Evolutionary conservation across 2,329 filamentous ascomycete genomes (phyloP), one percentile per base, ranked within the genome.

Genomic region (Calonectria hawksworthii): DNA sequence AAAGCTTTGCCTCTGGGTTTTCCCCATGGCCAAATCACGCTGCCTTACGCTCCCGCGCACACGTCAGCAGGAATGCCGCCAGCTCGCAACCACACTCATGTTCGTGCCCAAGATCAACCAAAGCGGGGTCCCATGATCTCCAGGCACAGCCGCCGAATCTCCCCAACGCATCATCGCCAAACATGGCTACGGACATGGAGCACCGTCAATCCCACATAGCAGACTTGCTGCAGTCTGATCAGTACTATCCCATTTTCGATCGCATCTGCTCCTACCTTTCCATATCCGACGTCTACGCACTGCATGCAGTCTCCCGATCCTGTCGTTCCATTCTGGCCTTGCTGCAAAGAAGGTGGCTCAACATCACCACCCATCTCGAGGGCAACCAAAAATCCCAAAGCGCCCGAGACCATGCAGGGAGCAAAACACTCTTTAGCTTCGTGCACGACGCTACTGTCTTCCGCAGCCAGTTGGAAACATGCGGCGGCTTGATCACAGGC

Each of bases 211-310:
- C 61, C 3, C 38, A 32, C 9, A 30, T 65, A 4, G 61, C 61
- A 4, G 61, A 65, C 26, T 34, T 65, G 30, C 21, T 65, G 4
- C 61, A 65, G 28, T 65, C 61, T 7, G 61, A 65, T 18, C 61
- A 50, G 11, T 65, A 65, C 28, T 44, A 50, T 23, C 61, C 61
- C 28, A 65, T 65, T 3, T n/a, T 65, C 38, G 61, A 65, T 47
- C 38, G 38, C 28, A 65, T 65, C 4, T 50, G 61, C 38, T 47
- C 61, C 38, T 50, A 65, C 18, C 61, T 65, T 5, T 47, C 61
- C 16, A 50, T 65, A 10, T 32, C 26, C 16, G 61, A 65, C 10
- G 28, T 65, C n/a, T 65, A 65, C 21, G 41, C 30, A n/a, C 18
- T 65, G 26, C 61, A 65, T 5, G 61, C 38, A 13, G 61, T 65